Conservation (phyloP, 352 stramenopile species). For the Pythium rhizo-oryzae region DNA sequence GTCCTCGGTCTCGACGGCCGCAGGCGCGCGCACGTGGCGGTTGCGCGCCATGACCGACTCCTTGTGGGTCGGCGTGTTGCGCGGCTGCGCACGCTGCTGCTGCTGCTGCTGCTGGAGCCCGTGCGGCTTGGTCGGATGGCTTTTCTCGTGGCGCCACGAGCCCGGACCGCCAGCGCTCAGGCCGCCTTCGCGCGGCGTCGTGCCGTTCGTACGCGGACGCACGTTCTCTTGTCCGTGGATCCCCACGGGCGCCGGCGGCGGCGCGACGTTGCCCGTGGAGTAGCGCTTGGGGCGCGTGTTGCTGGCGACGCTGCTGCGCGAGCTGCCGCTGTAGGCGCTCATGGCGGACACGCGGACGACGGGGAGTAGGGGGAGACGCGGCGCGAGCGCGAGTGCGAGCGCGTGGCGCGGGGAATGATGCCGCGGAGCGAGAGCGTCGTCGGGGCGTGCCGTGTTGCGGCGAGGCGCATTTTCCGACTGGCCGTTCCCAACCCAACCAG, state of each 20-base stretch:
- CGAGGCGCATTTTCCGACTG: conserved; percentile 31
- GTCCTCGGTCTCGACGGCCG: conserved; percentile 20
- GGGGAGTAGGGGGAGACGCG: background rate
- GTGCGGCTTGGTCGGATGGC: background rate
- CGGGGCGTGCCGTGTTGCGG: conserved; percentile 4
- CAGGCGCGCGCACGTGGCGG: conserved; percentile 26
- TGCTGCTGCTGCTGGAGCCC: background rate
- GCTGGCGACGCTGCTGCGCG: conserved; percentile 20
- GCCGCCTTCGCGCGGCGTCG: background rate
- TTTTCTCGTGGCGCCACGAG: conserved; percentile 6
- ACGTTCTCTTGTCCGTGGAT: conserved; percentile 21
- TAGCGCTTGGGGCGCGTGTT: conserved; percentile 15
- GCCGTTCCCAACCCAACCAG: background rate
- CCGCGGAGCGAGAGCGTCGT: conserved; percentile 5
- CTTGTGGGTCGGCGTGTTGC: conserved; percentile 11
- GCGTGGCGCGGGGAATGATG: conserved; percentile 12
- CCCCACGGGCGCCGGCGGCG: conserved; percentile 1
- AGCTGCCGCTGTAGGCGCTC: conserved; percentile 28
- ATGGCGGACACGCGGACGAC: conserved; percentile 1
- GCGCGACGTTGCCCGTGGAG: background rate
- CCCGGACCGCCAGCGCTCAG: background rate
- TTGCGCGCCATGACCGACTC: conserved; percentile 38
- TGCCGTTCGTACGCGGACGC: conserved; percentile 14
- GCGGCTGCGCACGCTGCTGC: background rate
- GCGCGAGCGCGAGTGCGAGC: conserved; percentile 4